Percentiles rank a stretch among this genome's conserved stretches.
Evolutionary conservation across 345 rosid species (phyloP).

Genomic region (Eucalyptus cladocalyx): DNA sequence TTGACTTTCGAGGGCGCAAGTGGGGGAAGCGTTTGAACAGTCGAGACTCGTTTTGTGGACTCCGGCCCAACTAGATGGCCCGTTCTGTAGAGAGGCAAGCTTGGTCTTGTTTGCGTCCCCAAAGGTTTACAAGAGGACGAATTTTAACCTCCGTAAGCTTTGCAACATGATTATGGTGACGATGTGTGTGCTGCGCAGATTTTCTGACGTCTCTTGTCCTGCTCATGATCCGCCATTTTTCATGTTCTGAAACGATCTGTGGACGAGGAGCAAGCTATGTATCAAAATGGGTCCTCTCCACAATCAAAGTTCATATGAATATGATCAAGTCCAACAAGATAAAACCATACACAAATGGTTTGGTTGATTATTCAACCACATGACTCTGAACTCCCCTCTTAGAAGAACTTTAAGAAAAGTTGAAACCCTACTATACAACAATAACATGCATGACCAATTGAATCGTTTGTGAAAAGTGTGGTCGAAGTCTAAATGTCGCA

Average conservation of each 20-base stretch:
- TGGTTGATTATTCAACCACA: neutral
- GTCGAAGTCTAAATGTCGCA: neutral
- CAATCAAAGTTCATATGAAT: neutral
- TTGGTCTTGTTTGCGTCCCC: neutral
- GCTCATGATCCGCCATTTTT: neutral
- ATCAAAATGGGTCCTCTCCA: neutral
- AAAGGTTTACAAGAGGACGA: neutral
- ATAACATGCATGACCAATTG: neutral
- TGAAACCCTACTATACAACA: neutral
- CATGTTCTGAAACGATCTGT: neutral
- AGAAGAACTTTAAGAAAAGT: neutral
- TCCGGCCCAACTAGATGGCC: neutral
- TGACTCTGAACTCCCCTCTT: neutral
- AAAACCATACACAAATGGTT: neutral
- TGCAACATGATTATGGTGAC: neutral
- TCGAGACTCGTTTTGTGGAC: neutral
- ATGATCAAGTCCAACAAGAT: neutral
- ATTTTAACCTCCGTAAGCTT: neutral
- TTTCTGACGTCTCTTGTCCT: neutral
- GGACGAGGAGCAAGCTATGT: neutral
- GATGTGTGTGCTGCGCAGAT: neutral
- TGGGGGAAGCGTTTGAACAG: neutral
- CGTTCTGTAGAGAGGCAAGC: neutral
- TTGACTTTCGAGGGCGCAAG: neutral
- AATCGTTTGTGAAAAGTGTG: neutral